These are phyloP conservation scores for Daldinia sp. DNA, from an alignment of 2,329 filamentous ascomycete genomes.

Conservation along the genomic window DNA sequence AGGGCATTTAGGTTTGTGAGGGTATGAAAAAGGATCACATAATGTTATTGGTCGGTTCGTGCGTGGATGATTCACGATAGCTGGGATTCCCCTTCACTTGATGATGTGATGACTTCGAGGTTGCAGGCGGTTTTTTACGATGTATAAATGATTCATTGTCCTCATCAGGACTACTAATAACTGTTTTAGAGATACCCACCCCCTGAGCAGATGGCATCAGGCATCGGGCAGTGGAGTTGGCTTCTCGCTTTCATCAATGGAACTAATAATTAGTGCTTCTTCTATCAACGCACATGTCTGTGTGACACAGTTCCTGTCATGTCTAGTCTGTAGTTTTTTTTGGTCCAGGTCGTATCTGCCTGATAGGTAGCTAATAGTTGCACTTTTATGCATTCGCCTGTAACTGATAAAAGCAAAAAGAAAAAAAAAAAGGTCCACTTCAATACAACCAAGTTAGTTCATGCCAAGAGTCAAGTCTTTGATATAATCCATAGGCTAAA, in stretches of 20 bases:
- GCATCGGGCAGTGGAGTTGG: slow-evolving; percentile 48
- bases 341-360: background rate
- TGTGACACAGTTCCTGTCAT: background rate
- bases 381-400: background rate
- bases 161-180: slow-evolving; percentile 46
- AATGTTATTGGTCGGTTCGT: slow-evolving; percentile 44
- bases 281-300: slow-evolving; percentile 19
- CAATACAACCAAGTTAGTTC: background rate
- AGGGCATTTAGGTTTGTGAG: slow-evolving; percentile 41
- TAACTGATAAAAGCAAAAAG: background rate
- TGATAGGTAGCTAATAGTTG: slow-evolving; percentile 6
- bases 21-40: slow-evolving; percentile 42
- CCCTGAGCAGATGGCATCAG: slow-evolving; percentile 42
- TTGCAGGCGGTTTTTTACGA: slow-evolving; percentile 46
- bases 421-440: background rate
- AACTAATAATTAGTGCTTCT: slow-evolving; percentile 48
- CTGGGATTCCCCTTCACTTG: slow-evolving; percentile 39
- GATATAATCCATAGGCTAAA: background rate
- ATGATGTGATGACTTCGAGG: slow-evolving; percentile 44
- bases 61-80: slow-evolving; percentile 41
- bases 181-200: slow-evolving; percentile 50
- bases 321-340: background rate
- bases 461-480: background rate
- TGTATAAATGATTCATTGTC: slow-evolving; percentile 51
- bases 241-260: slow-evolving; percentile 46